These are phyloP conservation scores for Aspergillus aculeatinus DNA, from an alignment of 2,329 filamentous ascomycete genomes.

Conservation along the genomic window DNA sequence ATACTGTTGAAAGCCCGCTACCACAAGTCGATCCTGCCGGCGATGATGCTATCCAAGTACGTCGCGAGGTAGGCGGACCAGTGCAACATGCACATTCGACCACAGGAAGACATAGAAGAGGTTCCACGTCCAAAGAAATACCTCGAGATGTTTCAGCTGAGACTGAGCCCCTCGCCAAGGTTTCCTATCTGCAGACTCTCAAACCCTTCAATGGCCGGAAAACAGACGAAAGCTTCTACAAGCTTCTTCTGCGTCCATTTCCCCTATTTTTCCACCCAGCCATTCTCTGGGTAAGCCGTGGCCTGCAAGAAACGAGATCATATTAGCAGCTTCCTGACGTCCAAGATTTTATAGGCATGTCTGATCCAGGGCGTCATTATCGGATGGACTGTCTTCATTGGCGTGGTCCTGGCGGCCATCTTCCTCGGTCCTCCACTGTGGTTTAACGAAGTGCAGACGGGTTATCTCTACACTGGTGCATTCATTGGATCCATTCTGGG, in stretches of 20 bases:
- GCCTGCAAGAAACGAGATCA: slow-evolving; percentile 16
- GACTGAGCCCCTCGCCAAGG: slow-evolving; percentile 46
- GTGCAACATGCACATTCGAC: slow-evolving; percentile 6
- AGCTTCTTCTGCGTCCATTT: slow-evolving; percentile 69
- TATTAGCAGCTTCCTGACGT: background rate
- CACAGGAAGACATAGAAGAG: background rate
- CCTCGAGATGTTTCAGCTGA: slow-evolving; percentile 2
- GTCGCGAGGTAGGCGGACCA: slow-evolving; percentile 11
- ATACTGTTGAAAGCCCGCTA: slow-evolving; percentile 16
- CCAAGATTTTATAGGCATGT: slow-evolving; percentile 44
- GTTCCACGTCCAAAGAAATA: slow-evolving; percentile 5
- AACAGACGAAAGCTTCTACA: slow-evolving; percentile 70
- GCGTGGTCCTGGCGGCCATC: slow-evolving; percentile 76
- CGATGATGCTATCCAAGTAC: slow-evolving; percentile 8
- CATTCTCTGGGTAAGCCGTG: slow-evolving; percentile 68
- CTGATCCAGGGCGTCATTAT: slow-evolving; percentile 87
- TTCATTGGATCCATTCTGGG: slow-evolving; percentile 81
- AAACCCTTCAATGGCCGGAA: slow-evolving; percentile 78
- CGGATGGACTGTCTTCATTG: slow-evolving; percentile 93
- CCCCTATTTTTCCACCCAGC: slow-evolving; percentile 81
- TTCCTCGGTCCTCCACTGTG: slow-evolving; percentile 78
- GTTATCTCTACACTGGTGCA: slow-evolving; percentile 82
- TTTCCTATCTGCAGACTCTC: slow-evolving; percentile 60
- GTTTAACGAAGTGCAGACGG: slow-evolving; percentile 77
- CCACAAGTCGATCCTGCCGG: slow-evolving; percentile 1